Evolutionary conservation across 805 yeast species (phyloP).

Genomic region (Wickerhamiella cacticola): DNA sequence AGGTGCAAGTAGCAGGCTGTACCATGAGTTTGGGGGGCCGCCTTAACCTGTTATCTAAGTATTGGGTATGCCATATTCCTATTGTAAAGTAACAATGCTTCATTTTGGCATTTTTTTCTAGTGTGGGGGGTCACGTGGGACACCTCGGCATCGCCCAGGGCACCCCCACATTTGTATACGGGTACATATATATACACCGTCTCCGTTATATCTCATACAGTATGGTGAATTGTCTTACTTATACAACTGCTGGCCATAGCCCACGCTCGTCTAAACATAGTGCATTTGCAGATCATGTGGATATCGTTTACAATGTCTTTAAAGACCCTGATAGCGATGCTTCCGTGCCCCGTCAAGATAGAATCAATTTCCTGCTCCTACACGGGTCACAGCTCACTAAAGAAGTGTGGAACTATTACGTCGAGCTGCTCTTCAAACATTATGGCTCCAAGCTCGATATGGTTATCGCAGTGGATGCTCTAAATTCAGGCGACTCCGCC

Average conservation of each 20-base stretch:
- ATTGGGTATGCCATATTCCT: no score
- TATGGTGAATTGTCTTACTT: background rate
- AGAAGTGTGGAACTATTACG: constrained; percentile 48
- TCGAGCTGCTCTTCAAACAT: constrained; percentile 33
- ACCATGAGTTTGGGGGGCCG: no score
- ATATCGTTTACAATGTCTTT: constrained; percentile 37
- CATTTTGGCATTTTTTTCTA: no score
- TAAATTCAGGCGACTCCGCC: constrained; percentile 60
- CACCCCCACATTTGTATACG: background rate
- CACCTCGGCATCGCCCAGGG: no score
- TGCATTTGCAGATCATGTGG: constrained; percentile 23
- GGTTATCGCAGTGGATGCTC: constrained; percentile 48
- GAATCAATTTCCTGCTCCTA: constrained; percentile 40
- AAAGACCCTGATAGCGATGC: constrained; percentile 11
- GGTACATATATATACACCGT: no score
- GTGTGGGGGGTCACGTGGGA: no score
- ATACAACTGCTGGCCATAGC: background rate
- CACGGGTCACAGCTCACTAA: constrained; percentile 59
- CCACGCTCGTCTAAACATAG: background rate
- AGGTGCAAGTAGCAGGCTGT: no score
- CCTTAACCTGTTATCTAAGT: no score
- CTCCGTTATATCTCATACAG: no score
- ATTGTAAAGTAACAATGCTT: no score
- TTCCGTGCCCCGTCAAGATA: constrained; percentile 11
- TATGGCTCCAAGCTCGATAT: constrained; percentile 23